phyloP scores from a whole-genome alignment of 768 basidiomycete genomes.

The Suillus placidus region DNA sequence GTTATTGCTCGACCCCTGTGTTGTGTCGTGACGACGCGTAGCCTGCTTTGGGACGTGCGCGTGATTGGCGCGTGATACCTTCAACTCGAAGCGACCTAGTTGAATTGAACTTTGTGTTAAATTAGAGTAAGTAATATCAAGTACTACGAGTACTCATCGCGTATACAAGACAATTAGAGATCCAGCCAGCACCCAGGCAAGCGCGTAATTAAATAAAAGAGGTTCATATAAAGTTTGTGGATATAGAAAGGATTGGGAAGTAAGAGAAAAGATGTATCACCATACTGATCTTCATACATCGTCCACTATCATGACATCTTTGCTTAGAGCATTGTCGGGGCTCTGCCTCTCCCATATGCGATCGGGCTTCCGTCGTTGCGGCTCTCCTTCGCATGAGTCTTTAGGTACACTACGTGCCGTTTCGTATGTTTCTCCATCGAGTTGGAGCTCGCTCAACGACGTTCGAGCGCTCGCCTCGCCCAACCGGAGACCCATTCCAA shows the following conservation, averaged over 20 bases:
- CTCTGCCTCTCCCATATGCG: constrained; percentile 10
- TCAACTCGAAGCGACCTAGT: background rate
- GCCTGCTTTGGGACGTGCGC: background rate
- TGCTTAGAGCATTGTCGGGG: background rate
- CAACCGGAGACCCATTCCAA: constrained; percentile 28
- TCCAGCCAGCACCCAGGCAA: background rate
- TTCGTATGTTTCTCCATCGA: constrained; percentile 25
- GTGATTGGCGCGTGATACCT: background rate
- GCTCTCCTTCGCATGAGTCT: background rate
- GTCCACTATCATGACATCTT: constrained; percentile 5
- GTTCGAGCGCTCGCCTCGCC: constrained; percentile 31
- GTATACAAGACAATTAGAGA: constrained; percentile 2
- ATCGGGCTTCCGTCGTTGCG: background rate
- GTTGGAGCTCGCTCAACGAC: constrained; percentile 33
- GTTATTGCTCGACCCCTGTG: background rate
- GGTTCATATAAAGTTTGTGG: background rate
- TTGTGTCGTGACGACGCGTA: background rate
- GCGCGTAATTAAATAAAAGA: background rate
- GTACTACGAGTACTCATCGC: background rate
- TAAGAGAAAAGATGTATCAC: background rate
- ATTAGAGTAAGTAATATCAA: background rate
- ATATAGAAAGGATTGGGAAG: background rate
- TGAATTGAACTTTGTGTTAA: background rate
- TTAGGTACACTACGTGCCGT: background rate
- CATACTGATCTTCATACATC: constrained; percentile 1